phyloP scores from a whole-genome alignment of 371 early-diverging fungal genomes.

The Sporodiniella umbellata region DNA sequence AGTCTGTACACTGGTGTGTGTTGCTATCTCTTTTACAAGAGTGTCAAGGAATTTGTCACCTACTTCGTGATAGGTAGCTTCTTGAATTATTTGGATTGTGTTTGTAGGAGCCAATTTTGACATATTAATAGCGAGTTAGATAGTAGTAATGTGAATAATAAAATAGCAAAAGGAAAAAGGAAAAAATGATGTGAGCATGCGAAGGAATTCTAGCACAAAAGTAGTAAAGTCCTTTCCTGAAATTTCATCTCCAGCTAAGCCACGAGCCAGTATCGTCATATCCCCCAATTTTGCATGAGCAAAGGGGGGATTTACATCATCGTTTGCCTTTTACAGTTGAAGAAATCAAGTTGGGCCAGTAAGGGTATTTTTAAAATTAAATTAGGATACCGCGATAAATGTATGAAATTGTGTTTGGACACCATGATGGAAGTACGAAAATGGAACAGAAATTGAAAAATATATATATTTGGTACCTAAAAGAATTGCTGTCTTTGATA shows the following conservation, averaged over 20 bases:
- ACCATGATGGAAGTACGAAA: too few species aligned
- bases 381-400: too few species aligned
- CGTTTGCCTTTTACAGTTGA: background rate
- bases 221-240: background rate
- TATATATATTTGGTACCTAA: too few species aligned
- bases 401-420: too few species aligned
- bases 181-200: background rate
- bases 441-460: too few species aligned
- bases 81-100: slow-evolving; percentile 8
- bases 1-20: slow-evolving; percentile 14
- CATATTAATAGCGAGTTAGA: too few species aligned
- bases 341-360: too few species aligned
- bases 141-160: background rate
- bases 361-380: too few species aligned
- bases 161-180: background rate
- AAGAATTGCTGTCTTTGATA: too few species aligned
- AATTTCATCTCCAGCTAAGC: background rate
- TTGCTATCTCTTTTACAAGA: slow-evolving; percentile 13
- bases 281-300: background rate
- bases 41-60: slow-evolving; percentile 13
- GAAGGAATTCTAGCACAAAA: background rate
- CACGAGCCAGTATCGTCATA: background rate
- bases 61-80: slow-evolving; percentile 14
- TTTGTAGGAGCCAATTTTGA: background rate
- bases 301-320: background rate